Percentiles rank a stretch among this genome's conserved stretches.
phyloP scores from a whole-genome alignment of 352 stramenopile genomes.

The Globisporangium viniferum region DNA sequence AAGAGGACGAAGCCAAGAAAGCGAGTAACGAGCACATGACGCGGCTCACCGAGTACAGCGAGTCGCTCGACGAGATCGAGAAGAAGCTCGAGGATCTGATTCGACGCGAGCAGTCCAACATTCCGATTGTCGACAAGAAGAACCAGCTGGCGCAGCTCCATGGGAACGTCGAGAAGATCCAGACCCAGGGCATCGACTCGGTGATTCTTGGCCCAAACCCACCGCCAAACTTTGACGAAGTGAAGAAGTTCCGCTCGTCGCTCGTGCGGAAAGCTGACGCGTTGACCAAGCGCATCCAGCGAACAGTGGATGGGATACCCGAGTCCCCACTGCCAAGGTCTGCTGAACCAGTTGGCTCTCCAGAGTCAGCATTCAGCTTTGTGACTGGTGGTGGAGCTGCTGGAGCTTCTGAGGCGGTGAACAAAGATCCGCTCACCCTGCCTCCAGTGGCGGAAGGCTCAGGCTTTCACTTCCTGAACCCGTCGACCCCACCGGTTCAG shows the following conservation, averaged over 20 bases:
- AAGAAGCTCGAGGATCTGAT: slow-evolving; percentile 51
- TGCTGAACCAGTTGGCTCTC: slow-evolving; percentile 16
- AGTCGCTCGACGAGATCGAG: slow-evolving; percentile 46
- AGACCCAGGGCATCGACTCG: slow-evolving; percentile 75
- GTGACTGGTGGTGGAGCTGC: slow-evolving; percentile 25
- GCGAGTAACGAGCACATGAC: slow-evolving; percentile 35
- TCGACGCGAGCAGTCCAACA: slow-evolving; percentile 37
- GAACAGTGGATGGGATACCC: slow-evolving; percentile 27
- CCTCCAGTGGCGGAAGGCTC: slow-evolving; percentile 21
- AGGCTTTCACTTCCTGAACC: slow-evolving; percentile 44
- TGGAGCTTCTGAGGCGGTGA: slow-evolving; percentile 13
- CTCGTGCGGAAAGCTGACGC: slow-evolving; percentile 63
- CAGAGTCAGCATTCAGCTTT: slow-evolving; percentile 54
- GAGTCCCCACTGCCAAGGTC: not conserved
- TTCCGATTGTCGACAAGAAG: slow-evolving; percentile 39
- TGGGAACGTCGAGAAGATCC: slow-evolving; percentile 71
- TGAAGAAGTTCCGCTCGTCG: slow-evolving; percentile 65
- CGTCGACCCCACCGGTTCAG: slow-evolving; percentile 19
- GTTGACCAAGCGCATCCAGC: slow-evolving; percentile 63
- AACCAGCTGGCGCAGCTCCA: slow-evolving; percentile 75
- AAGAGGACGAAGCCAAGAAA: slow-evolving; percentile 34
- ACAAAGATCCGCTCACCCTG: slow-evolving; percentile 22
- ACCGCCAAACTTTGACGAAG: slow-evolving; percentile 63
- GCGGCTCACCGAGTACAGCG: slow-evolving; percentile 42
- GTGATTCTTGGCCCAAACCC: slow-evolving; percentile 73